Evolutionary conservation across 257 asterid genomes (phyloP).

Genomic region (Salvia rosmarinus): DNA sequence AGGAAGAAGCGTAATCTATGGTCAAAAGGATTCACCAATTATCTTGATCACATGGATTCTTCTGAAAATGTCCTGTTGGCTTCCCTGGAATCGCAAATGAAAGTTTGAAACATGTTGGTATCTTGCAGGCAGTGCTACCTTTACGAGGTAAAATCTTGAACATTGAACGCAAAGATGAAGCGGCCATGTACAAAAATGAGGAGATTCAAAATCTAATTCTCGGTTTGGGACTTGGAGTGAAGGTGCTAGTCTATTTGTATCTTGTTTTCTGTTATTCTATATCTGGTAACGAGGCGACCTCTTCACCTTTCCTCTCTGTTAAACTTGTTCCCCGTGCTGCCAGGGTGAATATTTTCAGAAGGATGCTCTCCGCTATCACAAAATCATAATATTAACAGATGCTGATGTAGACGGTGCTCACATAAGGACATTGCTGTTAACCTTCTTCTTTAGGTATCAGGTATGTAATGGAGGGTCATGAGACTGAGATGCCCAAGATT

Average conservation of each 20-base stretch:
- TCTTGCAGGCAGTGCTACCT: slow-evolving; percentile 92
- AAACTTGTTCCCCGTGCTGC: slow-evolving; percentile 17
- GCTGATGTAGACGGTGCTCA: slow-evolving; percentile 99
- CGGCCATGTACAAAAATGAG: slow-evolving; percentile 96
- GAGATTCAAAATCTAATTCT: slow-evolving; percentile 99
- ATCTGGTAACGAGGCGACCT: slow-evolving; percentile 18
- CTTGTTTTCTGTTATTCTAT: slow-evolving; percentile 16
- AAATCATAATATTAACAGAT: slow-evolving; percentile 92
- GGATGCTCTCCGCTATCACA: slow-evolving; percentile 96
- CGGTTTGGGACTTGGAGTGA: slow-evolving; percentile 95
- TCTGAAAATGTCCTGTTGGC: slow-evolving; percentile 6
- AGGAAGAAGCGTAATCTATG: not conserved
- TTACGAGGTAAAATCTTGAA: slow-evolving; percentile 95
- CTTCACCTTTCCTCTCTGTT: slow-evolving; percentile 34
- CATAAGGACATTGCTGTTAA: slow-evolving; percentile 84
- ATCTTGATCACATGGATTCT: not conserved
- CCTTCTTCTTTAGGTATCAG: slow-evolving; percentile 96
- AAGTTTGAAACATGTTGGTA: slow-evolving; percentile 31
- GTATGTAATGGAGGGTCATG: slow-evolving; percentile 43
- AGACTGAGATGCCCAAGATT: not conserved
- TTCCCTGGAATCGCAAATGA: not conserved
- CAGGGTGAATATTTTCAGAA: slow-evolving; percentile 94
- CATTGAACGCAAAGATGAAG: slow-evolving; percentile 94
- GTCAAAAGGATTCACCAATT: not conserved
- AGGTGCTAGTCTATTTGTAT: slow-evolving; percentile 47